Conservation (phyloP, 2,329 filamentous ascomycete species). For the Lojkania enalia region DNA sequence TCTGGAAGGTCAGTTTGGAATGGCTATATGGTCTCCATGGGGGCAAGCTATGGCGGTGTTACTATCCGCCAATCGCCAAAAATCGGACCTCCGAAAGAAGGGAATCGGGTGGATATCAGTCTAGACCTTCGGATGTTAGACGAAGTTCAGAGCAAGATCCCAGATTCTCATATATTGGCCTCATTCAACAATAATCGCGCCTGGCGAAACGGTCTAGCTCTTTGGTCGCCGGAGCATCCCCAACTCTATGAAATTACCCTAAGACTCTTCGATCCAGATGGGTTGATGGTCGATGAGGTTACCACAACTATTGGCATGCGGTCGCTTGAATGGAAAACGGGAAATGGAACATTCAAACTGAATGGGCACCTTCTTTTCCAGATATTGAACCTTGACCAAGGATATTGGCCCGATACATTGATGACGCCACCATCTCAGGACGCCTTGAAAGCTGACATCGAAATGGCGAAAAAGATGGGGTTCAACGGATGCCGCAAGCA, state of each 20-base stretch:
- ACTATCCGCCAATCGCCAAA: conserved; percentile 50
- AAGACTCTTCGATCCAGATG: conserved; percentile 52
- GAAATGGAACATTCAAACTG: conserved; percentile 62
- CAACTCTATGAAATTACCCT: conserved; percentile 61
- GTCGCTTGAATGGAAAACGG: conserved; percentile 60
- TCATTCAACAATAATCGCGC: conserved; percentile 46
- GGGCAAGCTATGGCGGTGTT: conserved; percentile 56
- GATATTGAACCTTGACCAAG: conserved; percentile 63
- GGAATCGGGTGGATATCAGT: conserved; percentile 53
- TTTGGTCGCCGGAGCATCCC: conserved; percentile 65
- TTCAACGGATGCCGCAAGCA: conserved; percentile 69
- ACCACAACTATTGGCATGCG: conserved; percentile 65
- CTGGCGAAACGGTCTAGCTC: conserved; percentile 61
- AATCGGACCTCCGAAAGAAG: conserved; percentile 54
- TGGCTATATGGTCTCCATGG: conserved; percentile 56
- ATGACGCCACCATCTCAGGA: conserved; percentile 60
- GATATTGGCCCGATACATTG: conserved; percentile 65
- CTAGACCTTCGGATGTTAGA: conserved; percentile 55
- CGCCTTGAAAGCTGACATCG: conserved; percentile 57
- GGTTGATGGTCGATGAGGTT: conserved; percentile 57
- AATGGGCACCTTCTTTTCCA: conserved; percentile 65
- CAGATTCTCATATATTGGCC: conserved; percentile 36
- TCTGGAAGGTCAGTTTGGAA: conserved; percentile 54
- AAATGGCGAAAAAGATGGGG: conserved; percentile 62
- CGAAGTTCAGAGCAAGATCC: conserved; percentile 47